Conservation (phyloP, 495 filamentous ascomycete genomes). For the Penicillium tannophilum region DNA sequence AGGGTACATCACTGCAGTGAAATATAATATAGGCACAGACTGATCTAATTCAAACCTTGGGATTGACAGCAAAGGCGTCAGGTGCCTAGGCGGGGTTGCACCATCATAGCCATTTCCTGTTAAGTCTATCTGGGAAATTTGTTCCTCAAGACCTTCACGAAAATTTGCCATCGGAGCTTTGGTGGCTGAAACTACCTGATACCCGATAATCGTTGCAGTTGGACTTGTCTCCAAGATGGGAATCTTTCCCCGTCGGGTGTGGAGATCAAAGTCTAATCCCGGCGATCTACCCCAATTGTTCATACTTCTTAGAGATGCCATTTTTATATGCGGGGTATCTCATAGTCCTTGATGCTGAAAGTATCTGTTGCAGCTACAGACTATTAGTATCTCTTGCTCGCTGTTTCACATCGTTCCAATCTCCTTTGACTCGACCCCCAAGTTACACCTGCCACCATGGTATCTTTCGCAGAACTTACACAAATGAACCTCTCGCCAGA, state of each 20-base stretch:
- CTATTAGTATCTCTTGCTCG: not conserved
- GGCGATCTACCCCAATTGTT: not conserved
- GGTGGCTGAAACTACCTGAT: not conserved
- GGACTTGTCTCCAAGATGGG: not conserved
- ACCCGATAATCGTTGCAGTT: no score
- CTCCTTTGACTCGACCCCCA: not conserved
- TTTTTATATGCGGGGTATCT: not conserved
- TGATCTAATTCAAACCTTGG: no score
- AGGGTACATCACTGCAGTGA: not conserved
- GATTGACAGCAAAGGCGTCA: no score
- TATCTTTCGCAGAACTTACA: not conserved
- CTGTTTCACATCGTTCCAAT: not conserved
- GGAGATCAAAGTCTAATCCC: not conserved
- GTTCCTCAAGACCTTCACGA: no score
- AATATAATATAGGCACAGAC: not conserved
- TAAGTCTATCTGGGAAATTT: no score
- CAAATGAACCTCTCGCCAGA: conserved; percentile 24
- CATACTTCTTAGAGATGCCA: not conserved
- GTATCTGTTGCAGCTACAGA: not conserved
- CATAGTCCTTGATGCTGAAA: not conserved
- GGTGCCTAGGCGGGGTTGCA: no score
- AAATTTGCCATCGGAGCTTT: not conserved
- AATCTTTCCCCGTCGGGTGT: conserved; percentile 3
- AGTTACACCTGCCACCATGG: not conserved
- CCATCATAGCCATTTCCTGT: no score